Evolutionary conservation across 768 basidiomycete genomes (phyloP).

Genomic region (Hypsizygus marmoreus): DNA sequence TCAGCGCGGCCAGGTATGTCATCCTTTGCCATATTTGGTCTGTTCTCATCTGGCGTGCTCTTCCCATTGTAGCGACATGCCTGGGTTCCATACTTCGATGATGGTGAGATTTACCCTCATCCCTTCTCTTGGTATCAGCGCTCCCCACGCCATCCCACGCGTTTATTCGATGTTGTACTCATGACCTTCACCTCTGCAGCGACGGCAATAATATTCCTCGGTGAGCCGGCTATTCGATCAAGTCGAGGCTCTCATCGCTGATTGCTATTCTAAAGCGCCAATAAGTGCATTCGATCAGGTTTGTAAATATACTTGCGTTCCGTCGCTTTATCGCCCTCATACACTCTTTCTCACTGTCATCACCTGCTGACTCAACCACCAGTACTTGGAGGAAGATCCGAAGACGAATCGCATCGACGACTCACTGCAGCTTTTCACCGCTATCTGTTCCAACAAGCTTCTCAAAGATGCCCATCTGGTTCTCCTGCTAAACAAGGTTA

Average conservation of each 20-base stretch:
- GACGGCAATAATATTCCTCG: constrained; percentile 81
- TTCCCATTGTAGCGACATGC: constrained; percentile 58
- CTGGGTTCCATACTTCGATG: constrained; percentile 87
- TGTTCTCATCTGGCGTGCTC: constrained; percentile 9
- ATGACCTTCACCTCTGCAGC: constrained; percentile 39
- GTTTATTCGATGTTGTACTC: neutral
- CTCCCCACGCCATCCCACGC: neutral
- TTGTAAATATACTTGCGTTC: too few species aligned
- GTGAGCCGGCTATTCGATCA: constrained; percentile 20
- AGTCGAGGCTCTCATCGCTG: neutral
- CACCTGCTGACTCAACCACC: neutral
- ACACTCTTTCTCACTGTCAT: neutral
- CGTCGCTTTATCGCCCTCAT: too few species aligned
- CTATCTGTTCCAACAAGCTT: constrained; percentile 75
- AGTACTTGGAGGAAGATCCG: constrained; percentile 85
- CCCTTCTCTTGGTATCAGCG: constrained; percentile 17
- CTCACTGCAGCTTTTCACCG: constrained; percentile 75
- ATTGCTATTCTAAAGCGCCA: constrained; percentile 48
- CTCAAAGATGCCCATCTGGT: constrained; percentile 73
- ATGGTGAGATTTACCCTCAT: constrained; percentile 52
- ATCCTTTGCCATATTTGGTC: constrained; percentile 4
- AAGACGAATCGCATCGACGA: constrained; percentile 81
- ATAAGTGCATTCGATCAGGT: constrained; percentile 89
- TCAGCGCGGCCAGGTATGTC: constrained; percentile 63
- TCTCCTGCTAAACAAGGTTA: constrained; percentile 78